These are phyloP conservation scores for Zygnema cylindricum DNA, from an alignment of 139 green algal species.

Conservation along the genomic window DNA sequence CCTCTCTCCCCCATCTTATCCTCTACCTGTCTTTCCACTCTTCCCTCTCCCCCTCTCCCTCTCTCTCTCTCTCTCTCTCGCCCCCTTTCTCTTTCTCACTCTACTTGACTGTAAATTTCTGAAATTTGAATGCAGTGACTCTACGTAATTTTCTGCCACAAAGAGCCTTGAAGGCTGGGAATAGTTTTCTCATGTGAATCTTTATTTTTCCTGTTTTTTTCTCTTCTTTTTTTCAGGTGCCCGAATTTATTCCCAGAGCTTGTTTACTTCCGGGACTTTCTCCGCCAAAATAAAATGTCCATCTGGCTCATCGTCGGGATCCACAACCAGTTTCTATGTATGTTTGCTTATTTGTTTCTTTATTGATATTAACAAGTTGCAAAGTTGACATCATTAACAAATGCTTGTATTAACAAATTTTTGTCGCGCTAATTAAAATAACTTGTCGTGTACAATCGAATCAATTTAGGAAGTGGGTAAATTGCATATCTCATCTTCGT, in stretches of 20 bases:
- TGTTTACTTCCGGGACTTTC: constrained; percentile 23
- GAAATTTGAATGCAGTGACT: too few relatives aligned
- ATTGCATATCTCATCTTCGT: too few relatives aligned
- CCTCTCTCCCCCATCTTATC: too few relatives aligned
- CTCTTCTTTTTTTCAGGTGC: constrained; percentile 7
- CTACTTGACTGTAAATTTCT: neutral
- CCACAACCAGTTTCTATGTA: constrained; percentile 20
- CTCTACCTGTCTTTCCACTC: too few relatives aligned
- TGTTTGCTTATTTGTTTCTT: neutral
- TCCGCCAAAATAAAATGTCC: constrained; percentile 22
- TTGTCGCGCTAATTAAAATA: too few relatives aligned
- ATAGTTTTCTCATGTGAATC: too few relatives aligned
- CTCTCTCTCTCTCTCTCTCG: neutral
- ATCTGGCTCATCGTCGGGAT: constrained; percentile 4
- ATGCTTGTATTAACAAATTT: too few relatives aligned
- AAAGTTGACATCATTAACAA: too few relatives aligned
- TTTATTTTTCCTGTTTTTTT: neutral
- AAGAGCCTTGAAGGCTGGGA: too few relatives aligned
- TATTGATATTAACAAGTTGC: too few relatives aligned
- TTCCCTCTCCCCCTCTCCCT: neutral
- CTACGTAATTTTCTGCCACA: neutral
- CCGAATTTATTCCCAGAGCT: neutral
- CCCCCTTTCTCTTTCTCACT: neutral
- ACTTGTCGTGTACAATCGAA: too few relatives aligned
- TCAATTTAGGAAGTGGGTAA: too few relatives aligned